A percentile compares a stretch with the other conserved stretches of the same genome.
phyloP scores from a whole-genome alignment of 169 alveolate species.

The Plasmodium cynomolgi region DNA sequence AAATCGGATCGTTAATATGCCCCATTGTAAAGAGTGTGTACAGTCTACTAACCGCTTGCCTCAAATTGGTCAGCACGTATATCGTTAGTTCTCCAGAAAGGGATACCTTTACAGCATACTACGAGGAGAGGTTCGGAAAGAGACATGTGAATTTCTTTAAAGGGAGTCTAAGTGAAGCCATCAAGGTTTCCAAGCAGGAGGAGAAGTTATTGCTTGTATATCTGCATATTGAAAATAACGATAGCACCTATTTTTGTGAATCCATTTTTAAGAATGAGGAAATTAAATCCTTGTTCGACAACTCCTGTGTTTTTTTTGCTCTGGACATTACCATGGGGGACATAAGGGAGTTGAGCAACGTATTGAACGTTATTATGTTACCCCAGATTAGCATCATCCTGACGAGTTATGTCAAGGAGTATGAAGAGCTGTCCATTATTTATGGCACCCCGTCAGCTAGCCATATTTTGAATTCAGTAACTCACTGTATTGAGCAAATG shows the following conservation, averaged over 20 bases:
- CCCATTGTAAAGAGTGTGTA: constrained; percentile 26
- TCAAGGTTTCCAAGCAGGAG: constrained; percentile 17
- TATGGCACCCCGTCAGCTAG: constrained; percentile 21
- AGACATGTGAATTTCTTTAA: constrained; percentile 22
- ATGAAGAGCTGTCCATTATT: constrained; percentile 22
- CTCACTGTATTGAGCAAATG: constrained; percentile 23
- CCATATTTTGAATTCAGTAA: constrained; percentile 18
- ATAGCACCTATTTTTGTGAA: constrained; percentile 29
- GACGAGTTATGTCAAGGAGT: constrained; percentile 1
- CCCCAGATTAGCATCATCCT: constrained; percentile 39
- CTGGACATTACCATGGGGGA: constrained; percentile 31
- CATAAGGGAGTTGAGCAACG: background rate
- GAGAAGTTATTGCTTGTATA: constrained; percentile 47
- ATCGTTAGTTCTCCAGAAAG: background rate
- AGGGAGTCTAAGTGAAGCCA: constrained; percentile 59
- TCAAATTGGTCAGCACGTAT: constrained; percentile 28
- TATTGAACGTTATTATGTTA: constrained; percentile 16
- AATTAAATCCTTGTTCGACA: constrained; percentile 18
- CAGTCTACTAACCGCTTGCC: constrained; percentile 9
- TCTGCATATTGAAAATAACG: constrained; percentile 43
- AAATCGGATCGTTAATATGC: constrained; percentile 3
- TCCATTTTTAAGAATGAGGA: constrained; percentile 21
- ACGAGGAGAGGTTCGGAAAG: constrained; percentile 28
- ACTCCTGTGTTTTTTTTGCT: constrained; percentile 14
- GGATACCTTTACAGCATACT: background rate